A percentile compares a stretch with the other conserved stretches of the same genome.
Evolutionary conservation across 139 green algal genomes (phyloP).

Genomic region (Astrephomene gubernaculifera): DNA sequence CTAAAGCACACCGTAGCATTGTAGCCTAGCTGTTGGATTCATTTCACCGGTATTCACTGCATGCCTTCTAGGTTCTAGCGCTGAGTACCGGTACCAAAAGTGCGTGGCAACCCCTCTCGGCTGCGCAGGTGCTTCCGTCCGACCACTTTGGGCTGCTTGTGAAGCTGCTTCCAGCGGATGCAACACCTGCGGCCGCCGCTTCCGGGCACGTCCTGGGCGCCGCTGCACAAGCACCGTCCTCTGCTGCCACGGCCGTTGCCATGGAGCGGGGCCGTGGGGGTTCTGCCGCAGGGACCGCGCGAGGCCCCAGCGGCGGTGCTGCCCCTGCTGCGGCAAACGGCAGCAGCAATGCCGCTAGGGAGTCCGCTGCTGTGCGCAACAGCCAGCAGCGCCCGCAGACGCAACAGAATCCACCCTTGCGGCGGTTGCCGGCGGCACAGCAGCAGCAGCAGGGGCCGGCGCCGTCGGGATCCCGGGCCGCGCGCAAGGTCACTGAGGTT

Average conservation of each 20-base stretch:
- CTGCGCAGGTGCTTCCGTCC: conserved; percentile 62
- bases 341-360: not conserved
- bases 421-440: too few relatives aligned
- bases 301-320: too few relatives aligned
- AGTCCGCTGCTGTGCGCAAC: not conserved
- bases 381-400: not conserved
- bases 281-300: too few relatives aligned
- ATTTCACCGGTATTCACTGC: too few relatives aligned
- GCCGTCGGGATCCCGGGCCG: too few relatives aligned
- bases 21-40: too few relatives aligned
- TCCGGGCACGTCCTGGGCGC: not conserved
- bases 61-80: too few relatives aligned
- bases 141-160: conserved; percentile 78
- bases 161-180: conserved; percentile 19
- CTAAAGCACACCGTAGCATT: too few relatives aligned
- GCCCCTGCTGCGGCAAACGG: not conserved
- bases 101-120: not conserved
- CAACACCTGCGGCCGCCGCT: not conserved
- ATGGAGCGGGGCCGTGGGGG: too few relatives aligned
- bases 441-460: not conserved
- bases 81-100: too few relatives aligned
- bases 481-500: not conserved
- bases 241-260: too few relatives aligned
- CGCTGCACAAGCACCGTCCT: not conserved
- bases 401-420: too few relatives aligned